A percentile compares a stretch with the other conserved stretches of the same genome.
Conservation (phyloP, 805 yeast genomes). For the Candida broadrunensis region DNA sequence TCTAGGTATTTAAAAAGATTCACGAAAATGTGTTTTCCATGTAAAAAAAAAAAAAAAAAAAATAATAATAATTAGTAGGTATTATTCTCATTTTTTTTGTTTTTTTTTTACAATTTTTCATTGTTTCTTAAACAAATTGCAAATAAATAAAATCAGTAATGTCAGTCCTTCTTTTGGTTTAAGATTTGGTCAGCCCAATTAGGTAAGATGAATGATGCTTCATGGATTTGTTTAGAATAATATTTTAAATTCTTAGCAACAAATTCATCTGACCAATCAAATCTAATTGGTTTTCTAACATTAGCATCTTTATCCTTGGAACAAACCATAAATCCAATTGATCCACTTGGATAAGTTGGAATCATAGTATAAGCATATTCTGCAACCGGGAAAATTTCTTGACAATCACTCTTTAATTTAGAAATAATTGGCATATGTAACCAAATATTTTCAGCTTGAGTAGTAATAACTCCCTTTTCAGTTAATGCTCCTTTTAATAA, state of each 20-base stretch:
- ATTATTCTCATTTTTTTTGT: neutral
- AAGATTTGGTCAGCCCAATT: slow-evolving; percentile 70
- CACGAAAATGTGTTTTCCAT: slow-evolving; percentile 1
- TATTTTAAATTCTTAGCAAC: slow-evolving; percentile 70
- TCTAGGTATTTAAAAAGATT: neutral
- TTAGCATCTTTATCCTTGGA: slow-evolving; percentile 66
- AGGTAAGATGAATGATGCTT: slow-evolving; percentile 88
- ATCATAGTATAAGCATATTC: slow-evolving; percentile 89
- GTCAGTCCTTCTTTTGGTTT: slow-evolving; percentile 21
- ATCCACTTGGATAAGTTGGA: slow-evolving; percentile 97
- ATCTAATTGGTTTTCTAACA: slow-evolving; percentile 68
- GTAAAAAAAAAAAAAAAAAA: no score
- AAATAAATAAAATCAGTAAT: slow-evolving; percentile 1
- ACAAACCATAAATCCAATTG: slow-evolving; percentile 97
- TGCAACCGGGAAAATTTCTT: slow-evolving; percentile 83
- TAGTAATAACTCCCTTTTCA: slow-evolving; percentile 85
- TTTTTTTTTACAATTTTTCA: neutral
- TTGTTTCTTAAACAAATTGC: slow-evolving; percentile 1
- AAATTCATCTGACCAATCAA: slow-evolving; percentile 52
- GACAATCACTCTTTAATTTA: slow-evolving; percentile 77
- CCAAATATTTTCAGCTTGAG: slow-evolving; percentile 97
- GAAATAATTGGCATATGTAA: slow-evolving; percentile 81
- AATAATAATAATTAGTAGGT: no score
- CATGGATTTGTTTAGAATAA: slow-evolving; percentile 81
- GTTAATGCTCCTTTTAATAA: slow-evolving; percentile 84